These are phyloP conservation scores for Carallia pectinifolia DNA, from an alignment of 345 rosid species.

Conservation along the genomic window DNA sequence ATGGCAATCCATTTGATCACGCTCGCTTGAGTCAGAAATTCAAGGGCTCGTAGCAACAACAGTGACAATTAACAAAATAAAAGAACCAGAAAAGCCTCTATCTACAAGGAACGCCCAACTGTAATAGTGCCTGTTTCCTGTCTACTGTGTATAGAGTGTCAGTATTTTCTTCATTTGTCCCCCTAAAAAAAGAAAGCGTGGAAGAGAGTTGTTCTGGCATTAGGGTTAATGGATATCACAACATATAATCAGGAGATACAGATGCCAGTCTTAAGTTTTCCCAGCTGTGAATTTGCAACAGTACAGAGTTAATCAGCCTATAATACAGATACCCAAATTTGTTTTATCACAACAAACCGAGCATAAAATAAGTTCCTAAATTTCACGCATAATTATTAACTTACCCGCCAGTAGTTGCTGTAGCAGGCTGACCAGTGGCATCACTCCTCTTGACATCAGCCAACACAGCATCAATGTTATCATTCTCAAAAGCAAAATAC, in stretches of 20 bases:
- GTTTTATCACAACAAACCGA: not conserved
- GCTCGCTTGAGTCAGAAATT: no score
- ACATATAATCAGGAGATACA: not conserved
- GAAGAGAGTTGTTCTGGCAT: not conserved
- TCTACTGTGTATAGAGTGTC: not conserved
- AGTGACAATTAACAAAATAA: no score
- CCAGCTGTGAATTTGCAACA: conserved; percentile 3
- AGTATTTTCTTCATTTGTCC: not conserved
- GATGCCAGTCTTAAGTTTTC: not conserved
- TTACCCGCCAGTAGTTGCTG: conserved; percentile 97
- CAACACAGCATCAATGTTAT: conserved; percentile 69
- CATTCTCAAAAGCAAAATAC: conserved; percentile 92
- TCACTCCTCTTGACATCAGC: conserved; percentile 86
- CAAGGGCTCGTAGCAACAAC: no score
- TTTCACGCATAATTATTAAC: conserved; percentile 26
- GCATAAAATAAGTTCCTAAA: no score
- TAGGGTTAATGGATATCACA: not conserved
- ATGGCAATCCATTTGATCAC: no score
- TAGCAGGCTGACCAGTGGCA: conserved; percentile 84
- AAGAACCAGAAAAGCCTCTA: not conserved
- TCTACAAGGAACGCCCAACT: not conserved
- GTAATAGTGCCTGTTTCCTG: not conserved
- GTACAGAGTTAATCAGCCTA: not conserved
- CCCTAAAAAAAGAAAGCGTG: not conserved
- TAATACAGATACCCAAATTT: not conserved